phyloP scores from a whole-genome alignment of 257 asterid species.

The Lantana camara region DNA sequence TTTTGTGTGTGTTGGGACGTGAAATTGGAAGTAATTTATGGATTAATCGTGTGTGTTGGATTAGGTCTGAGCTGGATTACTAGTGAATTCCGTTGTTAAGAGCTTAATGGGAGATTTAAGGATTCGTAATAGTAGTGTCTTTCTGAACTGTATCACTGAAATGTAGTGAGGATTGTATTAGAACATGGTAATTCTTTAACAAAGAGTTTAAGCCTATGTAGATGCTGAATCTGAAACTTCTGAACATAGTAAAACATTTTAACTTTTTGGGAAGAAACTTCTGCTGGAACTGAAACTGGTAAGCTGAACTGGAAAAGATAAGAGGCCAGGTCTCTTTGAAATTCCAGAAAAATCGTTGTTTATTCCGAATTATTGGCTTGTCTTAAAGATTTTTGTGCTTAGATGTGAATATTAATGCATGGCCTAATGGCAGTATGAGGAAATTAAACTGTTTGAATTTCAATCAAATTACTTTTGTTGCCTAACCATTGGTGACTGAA shows the following conservation, averaged over 20 bases:
- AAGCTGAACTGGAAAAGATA: neutral
- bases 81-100: slow-evolving; percentile 10
- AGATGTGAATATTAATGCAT: neutral
- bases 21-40: slow-evolving; percentile 5
- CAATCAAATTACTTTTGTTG: slow-evolving; percentile 2
- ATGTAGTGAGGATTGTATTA: neutral
- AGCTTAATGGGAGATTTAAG: neutral
- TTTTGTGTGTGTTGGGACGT: neutral
- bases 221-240: slow-evolving; percentile 15
- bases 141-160: neutral
- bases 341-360: neutral
- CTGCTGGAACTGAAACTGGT: neutral
- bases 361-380: slow-evolving; percentile 4
- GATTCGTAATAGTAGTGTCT: neutral
- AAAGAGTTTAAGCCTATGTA: neutral
- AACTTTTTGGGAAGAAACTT: neutral
- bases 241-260: neutral
- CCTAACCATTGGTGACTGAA: neutral
- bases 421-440: neutral
- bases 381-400: slow-evolving; percentile 15
- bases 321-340: neutral
- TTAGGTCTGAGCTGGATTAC: slow-evolving; percentile 3
- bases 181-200: neutral
- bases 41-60: neutral
- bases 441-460: neutral